phyloP scores from a whole-genome alignment of 306 rosid genomes.

The Abrus pulchellus region DNA sequence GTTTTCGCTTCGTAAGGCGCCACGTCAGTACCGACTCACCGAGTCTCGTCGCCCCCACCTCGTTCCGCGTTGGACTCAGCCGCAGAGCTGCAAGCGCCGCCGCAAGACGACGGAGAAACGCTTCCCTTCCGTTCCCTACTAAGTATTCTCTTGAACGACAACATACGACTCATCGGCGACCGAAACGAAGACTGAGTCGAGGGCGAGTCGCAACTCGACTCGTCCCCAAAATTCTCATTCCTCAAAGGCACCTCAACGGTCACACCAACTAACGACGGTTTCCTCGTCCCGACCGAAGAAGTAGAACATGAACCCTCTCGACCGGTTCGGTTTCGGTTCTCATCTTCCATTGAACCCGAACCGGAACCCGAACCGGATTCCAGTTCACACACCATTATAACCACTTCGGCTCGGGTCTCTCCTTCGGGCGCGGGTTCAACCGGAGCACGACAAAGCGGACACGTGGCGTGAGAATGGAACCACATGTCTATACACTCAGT shows the following conservation, averaged over 20 bases:
- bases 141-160: constrained; percentile 76
- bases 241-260: constrained; percentile 72
- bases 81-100: constrained; percentile 48
- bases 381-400: constrained; percentile 42
- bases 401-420: constrained; percentile 37
- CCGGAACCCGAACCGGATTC: constrained; percentile 60
- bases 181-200: constrained; percentile 59
- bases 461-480: constrained; percentile 85
- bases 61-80: constrained; percentile 58
- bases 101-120: constrained; percentile 59
- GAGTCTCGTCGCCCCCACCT: constrained; percentile 53
- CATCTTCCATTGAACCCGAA: constrained; percentile 6
- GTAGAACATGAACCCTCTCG: constrained; percentile 41
- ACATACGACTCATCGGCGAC: constrained; percentile 83
- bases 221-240: constrained; percentile 49
- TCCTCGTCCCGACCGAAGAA: constrained; percentile 60
- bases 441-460: constrained; percentile 80
- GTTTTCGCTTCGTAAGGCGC: neutral
- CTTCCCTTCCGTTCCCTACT: constrained; percentile 63
- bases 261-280: constrained; percentile 56
- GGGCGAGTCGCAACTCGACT: constrained; percentile 54
- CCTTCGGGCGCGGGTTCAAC: constrained; percentile 56
- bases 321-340: constrained; percentile 8
- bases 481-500: constrained; percentile 91
- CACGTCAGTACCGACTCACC: constrained; percentile 53